Evolutionary conservation across 371 early-diverging fungal species (phyloP).

Genomic region (Quaeritorhiza haematococci): DNA sequence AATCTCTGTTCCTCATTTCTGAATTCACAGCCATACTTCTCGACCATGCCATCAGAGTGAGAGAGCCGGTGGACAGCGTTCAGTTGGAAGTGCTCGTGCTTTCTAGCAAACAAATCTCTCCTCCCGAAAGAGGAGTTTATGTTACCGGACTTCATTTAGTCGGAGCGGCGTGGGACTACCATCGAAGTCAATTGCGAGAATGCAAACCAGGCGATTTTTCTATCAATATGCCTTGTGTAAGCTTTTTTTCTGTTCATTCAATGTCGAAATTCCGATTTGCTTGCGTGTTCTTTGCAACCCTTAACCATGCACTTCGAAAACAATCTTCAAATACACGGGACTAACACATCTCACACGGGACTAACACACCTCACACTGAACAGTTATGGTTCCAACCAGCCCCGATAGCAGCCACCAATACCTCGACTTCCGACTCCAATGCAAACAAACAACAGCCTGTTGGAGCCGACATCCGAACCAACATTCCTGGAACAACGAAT

Average conservation of each 20-base stretch:
- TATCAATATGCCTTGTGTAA: slow-evolving; percentile 19
- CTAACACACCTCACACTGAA: no score
- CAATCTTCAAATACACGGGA: no score
- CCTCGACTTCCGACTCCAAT: neutral
- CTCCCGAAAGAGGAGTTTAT: slow-evolving; percentile 24
- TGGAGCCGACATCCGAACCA: neutral
- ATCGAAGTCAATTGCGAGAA: slow-evolving; percentile 12
- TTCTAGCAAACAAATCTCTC: slow-evolving; percentile 22
- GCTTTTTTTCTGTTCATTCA: neutral
- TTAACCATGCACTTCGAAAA: no score
- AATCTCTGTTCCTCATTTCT: neutral
- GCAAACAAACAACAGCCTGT: neutral
- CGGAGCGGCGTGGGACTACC: slow-evolving; percentile 22
- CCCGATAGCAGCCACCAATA: neutral
- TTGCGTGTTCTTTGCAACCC: no score
- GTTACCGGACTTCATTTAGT: slow-evolving; percentile 15
- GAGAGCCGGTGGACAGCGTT: slow-evolving; percentile 15
- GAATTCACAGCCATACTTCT: slow-evolving; percentile 7
- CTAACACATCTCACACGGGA: no score
- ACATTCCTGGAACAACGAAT: neutral
- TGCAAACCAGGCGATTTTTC: slow-evolving; percentile 8
- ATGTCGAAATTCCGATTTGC: neutral
- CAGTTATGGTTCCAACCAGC: neutral
- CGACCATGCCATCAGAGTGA: slow-evolving; percentile 3
- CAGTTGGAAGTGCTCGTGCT: slow-evolving; percentile 22